Conservation (phyloP, 495 filamentous ascomycete genomes). For the Xylaria intraflava region DNA sequence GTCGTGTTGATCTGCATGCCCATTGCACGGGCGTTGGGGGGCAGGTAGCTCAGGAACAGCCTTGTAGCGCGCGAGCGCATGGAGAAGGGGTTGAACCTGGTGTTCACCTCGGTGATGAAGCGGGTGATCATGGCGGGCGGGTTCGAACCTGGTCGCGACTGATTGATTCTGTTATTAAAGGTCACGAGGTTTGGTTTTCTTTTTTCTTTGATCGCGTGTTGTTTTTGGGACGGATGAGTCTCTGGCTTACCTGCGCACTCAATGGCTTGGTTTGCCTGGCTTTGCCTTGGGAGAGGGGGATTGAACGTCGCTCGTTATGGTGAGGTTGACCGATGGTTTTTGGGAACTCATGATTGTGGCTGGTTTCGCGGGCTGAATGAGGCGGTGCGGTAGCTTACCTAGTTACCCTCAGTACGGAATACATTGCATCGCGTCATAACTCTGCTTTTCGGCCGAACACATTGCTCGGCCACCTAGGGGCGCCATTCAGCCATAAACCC, state of each 20-base stretch:
- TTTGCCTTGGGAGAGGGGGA: background rate
- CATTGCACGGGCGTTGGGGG: constrained; percentile 61
- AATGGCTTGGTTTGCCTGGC: background rate
- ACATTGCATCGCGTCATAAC: too few relatives aligned
- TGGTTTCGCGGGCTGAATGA: background rate
- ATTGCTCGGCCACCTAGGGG: too few relatives aligned
- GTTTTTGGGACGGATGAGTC: background rate
- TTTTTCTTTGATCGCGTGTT: background rate
- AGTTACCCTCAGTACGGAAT: too few relatives aligned
- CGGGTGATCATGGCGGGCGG: constrained; percentile 71
- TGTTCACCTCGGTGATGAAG: constrained; percentile 75
- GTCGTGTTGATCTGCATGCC: constrained; percentile 73
- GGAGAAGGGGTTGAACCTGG: constrained; percentile 89
- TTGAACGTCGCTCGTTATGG: too few relatives aligned
- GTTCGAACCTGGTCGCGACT: background rate
- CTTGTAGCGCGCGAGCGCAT: constrained; percentile 69
- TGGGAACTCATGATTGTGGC: constrained; percentile 7
- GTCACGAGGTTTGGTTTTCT: background rate
- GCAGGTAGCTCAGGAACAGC: constrained; percentile 81
- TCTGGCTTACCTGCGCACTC: background rate
- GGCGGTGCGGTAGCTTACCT: background rate
- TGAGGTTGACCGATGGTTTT: too few relatives aligned
- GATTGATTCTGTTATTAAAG: background rate
- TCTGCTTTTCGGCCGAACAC: too few relatives aligned
- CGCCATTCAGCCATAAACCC: too few relatives aligned